Evolutionary conservation across 1,284 basidiomycete species (phyloP), one percentile per base, ranked within the genome.

Genomic region (Prillingera fragicola): DNA sequence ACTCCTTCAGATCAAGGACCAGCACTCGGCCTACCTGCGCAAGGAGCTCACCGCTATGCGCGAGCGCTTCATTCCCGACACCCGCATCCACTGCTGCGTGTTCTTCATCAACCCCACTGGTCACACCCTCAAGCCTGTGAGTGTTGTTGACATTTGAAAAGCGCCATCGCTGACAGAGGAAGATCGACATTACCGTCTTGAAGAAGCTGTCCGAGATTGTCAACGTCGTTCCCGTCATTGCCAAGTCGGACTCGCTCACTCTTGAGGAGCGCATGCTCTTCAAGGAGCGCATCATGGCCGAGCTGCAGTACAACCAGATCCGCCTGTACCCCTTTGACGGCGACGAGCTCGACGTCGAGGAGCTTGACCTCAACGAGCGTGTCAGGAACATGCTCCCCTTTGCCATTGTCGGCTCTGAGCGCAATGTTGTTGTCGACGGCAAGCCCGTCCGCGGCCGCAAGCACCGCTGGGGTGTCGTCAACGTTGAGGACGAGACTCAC

Each of bases 41-140:
- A 98, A 98, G 76, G 94, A 98, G 77, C 79, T 98, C 52, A 98
- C 95, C 5, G 94, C 95, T 6, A 91, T 92, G 85, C 85, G 95
- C 57, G 95, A 98, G 77, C 85, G 90, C 50, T 89, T 92, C 77
- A 98, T 98, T 62, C 85, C 88, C 67, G 95, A 98, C 75, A 96
- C 94, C 17, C 85, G 95, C 52, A 95, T 98, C 56, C 94, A 98
- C 78, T 96, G 91, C 77, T 91, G 87, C 70, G 73, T 98, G 47
- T 98, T 92, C 81, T 97, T 98, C 76, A 94, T 98, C 78, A 92
- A 87, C 73, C 92, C 91, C 17, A 92, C 91, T 13, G 91, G 92
- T 17, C 92, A 95, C 72, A 83, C 85, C 4, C 80, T 94, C 47
- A 85, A 87, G 50, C 82, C 90, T 21, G 69, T 68, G 33, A 43